Evolutionary conservation across 768 basidiomycete genomes (phyloP).

Genomic region (Mycena venus): DNA sequence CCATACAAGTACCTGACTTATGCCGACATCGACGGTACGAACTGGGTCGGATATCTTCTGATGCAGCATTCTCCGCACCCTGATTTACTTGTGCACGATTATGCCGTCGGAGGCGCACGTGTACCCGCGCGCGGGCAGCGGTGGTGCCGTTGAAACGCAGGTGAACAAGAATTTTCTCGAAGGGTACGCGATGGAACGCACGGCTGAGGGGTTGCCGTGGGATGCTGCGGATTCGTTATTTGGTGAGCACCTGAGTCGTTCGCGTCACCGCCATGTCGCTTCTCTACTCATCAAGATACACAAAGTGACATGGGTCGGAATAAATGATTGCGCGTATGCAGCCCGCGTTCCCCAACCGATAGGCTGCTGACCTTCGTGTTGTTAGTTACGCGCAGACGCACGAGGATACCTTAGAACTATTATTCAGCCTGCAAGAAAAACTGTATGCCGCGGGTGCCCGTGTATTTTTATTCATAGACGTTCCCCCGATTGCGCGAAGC

Average conservation of each 20-base stretch:
- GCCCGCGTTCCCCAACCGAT: neutral
- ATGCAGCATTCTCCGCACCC: conserved; percentile 56
- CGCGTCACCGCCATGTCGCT: neutral
- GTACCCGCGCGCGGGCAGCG: conserved; percentile 59
- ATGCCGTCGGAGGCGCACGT: conserved; percentile 67
- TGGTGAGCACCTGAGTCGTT: conserved; percentile 52
- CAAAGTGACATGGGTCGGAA: conserved; percentile 75
- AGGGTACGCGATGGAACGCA: conserved; percentile 49
- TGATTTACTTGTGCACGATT: conserved; percentile 67
- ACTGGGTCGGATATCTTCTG: conserved; percentile 76
- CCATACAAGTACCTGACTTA: conserved; percentile 64
- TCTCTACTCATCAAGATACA: neutral
- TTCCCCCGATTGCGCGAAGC: conserved; percentile 66
- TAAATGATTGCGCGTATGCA: conserved; percentile 73
- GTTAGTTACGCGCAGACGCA: conserved; percentile 38
- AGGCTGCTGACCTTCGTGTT: neutral
- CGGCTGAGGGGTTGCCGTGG: conserved; percentile 54
- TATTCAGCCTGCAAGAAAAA: conserved; percentile 61
- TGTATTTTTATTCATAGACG: conserved; percentile 72
- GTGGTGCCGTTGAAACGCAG: conserved; percentile 33
- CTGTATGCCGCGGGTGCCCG: conserved; percentile 64
- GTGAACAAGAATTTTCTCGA: conserved; percentile 50
- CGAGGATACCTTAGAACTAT: conserved; percentile 40
- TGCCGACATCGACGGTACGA: conserved; percentile 61
- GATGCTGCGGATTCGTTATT: conserved; percentile 58